phyloP scores from a whole-genome alignment of 495 filamentous ascomycete species.

The Massariosphaeria phaeospora region DNA sequence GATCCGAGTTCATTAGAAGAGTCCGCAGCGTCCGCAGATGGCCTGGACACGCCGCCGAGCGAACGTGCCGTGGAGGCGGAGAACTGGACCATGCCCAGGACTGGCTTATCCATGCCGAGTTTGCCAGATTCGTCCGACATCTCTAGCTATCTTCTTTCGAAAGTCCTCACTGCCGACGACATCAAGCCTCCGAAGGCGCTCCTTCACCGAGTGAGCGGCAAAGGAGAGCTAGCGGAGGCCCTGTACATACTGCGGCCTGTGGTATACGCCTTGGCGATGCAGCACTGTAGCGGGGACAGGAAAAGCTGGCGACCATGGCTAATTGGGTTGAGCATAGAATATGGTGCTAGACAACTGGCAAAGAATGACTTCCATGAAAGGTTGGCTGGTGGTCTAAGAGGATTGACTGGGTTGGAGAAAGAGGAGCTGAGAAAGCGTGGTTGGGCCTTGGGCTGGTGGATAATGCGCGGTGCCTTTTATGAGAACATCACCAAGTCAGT shows the following conservation, averaged over 20 bases:
- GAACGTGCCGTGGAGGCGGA: conserved; percentile 46
- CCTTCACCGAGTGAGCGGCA: conserved; percentile 68
- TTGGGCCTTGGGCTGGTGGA: conserved; percentile 92
- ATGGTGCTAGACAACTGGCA: conserved; percentile 75
- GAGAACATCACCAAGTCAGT: conserved; percentile 80
- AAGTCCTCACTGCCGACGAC: conserved; percentile 90
- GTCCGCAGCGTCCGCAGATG: conserved; percentile 29
- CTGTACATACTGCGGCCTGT: conserved; percentile 87
- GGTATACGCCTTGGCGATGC: conserved; percentile 80
- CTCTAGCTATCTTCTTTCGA: conserved; percentile 78
- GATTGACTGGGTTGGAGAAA: conserved; percentile 74
- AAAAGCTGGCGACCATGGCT: conserved; percentile 84
- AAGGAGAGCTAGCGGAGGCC: conserved; percentile 72
- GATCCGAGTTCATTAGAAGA: conserved; percentile 60
- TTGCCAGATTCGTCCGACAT: conserved; percentile 76
- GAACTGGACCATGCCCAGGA: conserved; percentile 92
- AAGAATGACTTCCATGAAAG: conserved; percentile 66
- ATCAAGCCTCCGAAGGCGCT: conserved; percentile 84
- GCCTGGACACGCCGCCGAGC: conserved; percentile 44
- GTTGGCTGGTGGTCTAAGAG: conserved; percentile 60
- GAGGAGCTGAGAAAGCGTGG: conserved; percentile 81
- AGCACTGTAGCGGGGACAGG: conserved; percentile 56
- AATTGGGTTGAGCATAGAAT: conserved; percentile 79
- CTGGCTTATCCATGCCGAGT: conserved; percentile 72
- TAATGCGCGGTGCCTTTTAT: conserved; percentile 92